A percentile compares a stretch with the other conserved stretches of the same genome.
Evolutionary conservation across 2,329 filamentous ascomycete species (phyloP).

Genomic region (Cytospora leucostoma): DNA sequence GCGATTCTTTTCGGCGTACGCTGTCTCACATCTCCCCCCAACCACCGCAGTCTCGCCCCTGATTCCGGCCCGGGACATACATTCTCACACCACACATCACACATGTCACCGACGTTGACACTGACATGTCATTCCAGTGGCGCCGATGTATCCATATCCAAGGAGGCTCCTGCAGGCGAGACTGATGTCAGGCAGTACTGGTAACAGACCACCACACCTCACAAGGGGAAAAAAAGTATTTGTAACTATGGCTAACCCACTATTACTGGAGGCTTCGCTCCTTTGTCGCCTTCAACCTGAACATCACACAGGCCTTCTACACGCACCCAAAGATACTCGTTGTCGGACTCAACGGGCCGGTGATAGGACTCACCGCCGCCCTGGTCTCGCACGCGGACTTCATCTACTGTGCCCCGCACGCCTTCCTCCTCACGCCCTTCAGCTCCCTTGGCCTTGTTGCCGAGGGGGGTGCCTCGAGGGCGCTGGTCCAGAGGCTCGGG

Average conservation of each 20-base stretch:
- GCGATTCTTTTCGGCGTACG: slow-evolving; percentile 85
- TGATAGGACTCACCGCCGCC: slow-evolving; percentile 83
- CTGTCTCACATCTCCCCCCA: slow-evolving; percentile 2
- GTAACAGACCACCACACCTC: slow-evolving; percentile 24
- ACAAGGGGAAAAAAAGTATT: too few relatives aligned
- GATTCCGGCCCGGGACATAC: not conserved
- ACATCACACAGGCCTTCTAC: slow-evolving; percentile 88
- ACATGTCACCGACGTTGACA: not conserved
- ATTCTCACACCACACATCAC: not conserved
- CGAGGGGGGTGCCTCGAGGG: slow-evolving; percentile 79
- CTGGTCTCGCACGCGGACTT: slow-evolving; percentile 85
- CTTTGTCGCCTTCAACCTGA: slow-evolving; percentile 85
- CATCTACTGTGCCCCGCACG: slow-evolving; percentile 78
- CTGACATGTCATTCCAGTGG: slow-evolving; percentile 54
- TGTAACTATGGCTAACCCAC: too few relatives aligned
- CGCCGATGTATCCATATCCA: slow-evolving; percentile 69
- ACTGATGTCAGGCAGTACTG: slow-evolving; percentile 52
- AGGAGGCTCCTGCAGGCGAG: slow-evolving; percentile 41
- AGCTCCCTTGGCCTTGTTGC: slow-evolving; percentile 85
- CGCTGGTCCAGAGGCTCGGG: slow-evolving; percentile 79
- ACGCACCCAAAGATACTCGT: slow-evolving; percentile 92
- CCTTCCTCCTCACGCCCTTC: slow-evolving; percentile 91
- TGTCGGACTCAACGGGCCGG: slow-evolving; percentile 88
- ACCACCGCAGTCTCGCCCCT: not conserved
- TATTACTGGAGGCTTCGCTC: slow-evolving; percentile 48